Percentiles rank a stretch among this genome's conserved stretches.
phyloP scores from a whole-genome alignment of 495 filamentous ascomycete species.

The Jackrogersella minutella region DNA sequence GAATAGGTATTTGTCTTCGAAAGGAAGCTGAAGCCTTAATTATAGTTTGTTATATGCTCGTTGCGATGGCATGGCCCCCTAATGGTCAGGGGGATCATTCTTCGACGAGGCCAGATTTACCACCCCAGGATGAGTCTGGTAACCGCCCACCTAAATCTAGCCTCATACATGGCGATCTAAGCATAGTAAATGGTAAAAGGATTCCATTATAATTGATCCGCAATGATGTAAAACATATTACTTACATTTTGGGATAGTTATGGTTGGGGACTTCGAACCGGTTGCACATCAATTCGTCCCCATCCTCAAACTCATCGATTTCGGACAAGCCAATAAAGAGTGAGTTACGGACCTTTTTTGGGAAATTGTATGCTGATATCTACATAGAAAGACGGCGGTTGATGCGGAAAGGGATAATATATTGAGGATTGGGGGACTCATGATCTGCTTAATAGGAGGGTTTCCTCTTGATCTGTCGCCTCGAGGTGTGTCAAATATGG shows the following conservation, averaged over 20 bases:
- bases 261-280: slow-evolving; percentile 30
- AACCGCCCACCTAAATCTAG: slow-evolving; percentile 11
- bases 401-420: slow-evolving; percentile 16
- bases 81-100: background rate
- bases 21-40: background rate
- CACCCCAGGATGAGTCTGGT: background rate
- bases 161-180: slow-evolving; percentile 32
- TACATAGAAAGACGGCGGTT: background rate
- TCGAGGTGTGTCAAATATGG: slow-evolving; percentile 13
- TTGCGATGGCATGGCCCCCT: slow-evolving; percentile 37
- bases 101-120: slow-evolving; percentile 7
- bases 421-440: slow-evolving; percentile 9
- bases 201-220: background rate
- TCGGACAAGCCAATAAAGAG: slow-evolving; percentile 18
- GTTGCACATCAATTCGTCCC: slow-evolving; percentile 18
- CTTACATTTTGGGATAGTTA: slow-evolving; percentile 16
- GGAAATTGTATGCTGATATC: background rate
- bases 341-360: background rate
- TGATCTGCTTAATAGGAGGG: slow-evolving; percentile 32
- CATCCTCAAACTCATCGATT: slow-evolving; percentile 35
- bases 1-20: no score
- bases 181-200: slow-evolving; percentile 31
- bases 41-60: slow-evolving; percentile 34
- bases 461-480: background rate
- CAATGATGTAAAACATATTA: background rate